phyloP scores from a whole-genome alignment of 164 flowering plant species.

The Vitis rupestris region DNA sequence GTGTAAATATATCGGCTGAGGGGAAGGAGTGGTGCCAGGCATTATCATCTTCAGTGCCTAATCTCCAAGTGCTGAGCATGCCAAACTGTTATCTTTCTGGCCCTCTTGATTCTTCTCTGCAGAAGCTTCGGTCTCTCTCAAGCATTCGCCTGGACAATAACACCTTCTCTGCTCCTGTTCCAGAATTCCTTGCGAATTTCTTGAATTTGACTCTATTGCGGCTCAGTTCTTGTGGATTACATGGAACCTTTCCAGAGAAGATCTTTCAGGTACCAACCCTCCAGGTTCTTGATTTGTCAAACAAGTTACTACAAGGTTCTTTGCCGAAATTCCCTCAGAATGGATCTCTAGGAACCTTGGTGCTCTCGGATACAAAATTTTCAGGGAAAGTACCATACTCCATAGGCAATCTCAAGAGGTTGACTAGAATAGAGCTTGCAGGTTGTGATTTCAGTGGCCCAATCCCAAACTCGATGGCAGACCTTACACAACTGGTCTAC shows the following conservation, averaged over 20 bases:
- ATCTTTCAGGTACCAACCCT: no score
- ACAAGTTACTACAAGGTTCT: neutral
- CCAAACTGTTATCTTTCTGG: neutral
- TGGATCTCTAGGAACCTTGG: slow-evolving; percentile 8
- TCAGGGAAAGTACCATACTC: neutral
- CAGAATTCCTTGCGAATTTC: slow-evolving; percentile 11
- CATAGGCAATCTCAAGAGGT: no score
- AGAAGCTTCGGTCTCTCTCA: no score
- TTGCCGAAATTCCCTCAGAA: slow-evolving; percentile 7
- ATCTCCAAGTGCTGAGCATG: neutral
- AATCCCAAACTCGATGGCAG: slow-evolving; percentile 19
- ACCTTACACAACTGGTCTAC: slow-evolving; percentile 19
- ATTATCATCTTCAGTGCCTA: slow-evolving; percentile 11
- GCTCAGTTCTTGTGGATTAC: neutral
- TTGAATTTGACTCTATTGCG: slow-evolving; percentile 6
- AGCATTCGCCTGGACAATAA: no score
- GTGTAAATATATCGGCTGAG: neutral
- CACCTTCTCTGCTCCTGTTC: neutral
- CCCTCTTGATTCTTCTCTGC: no score
- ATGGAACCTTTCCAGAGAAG: no score
- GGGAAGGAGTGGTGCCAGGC: slow-evolving; percentile 13
- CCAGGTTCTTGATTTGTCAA: no score
- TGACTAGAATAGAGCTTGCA: no score
- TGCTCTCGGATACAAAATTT: slow-evolving; percentile 3
- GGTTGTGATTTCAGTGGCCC: no score